Conservation (phyloP, 495 filamentous ascomycete genomes). For the Achaetomiella virescens region DNA sequence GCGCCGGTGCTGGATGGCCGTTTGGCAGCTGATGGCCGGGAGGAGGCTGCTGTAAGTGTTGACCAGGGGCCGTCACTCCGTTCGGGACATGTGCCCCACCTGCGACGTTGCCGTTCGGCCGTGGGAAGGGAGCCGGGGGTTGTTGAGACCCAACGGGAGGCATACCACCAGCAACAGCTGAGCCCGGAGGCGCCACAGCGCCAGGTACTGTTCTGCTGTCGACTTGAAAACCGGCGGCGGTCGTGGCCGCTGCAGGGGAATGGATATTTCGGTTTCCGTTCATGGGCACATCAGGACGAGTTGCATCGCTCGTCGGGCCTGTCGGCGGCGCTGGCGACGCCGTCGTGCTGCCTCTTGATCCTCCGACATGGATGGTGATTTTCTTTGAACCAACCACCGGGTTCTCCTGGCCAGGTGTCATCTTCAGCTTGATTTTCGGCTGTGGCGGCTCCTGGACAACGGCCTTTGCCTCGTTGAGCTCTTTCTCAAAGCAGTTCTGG, state of each 20-base stretch:
- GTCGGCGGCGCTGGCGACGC: constrained; percentile 51
- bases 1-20: constrained; percentile 14
- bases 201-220: constrained; percentile 40
- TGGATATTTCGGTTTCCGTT: constrained; percentile 24
- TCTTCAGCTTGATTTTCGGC: constrained; percentile 72
- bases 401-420: constrained; percentile 38
- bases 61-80: constrained; percentile 3
- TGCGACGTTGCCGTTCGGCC: constrained; percentile 35
- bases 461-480: constrained; percentile 62
- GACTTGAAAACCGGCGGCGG: constrained; percentile 27
- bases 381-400: constrained; percentile 37
- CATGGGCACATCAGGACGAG: constrained; percentile 20
- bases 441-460: constrained; percentile 57
- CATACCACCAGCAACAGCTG: constrained; percentile 38
- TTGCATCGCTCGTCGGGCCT: constrained; percentile 33
- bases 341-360: constrained; percentile 42
- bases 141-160: constrained; percentile 36
- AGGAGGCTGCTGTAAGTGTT: constrained; percentile 23
- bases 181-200: constrained; percentile 43
- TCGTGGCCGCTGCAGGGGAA: constrained; percentile 18
- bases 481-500: constrained; percentile 57
- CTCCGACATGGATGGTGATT: constrained; percentile 51
- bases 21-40: constrained; percentile 25
- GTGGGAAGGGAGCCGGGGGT: constrained; percentile 28
- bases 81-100: constrained; percentile 7